Percentiles rank a stretch among this genome's conserved stretches.
Conservation (phyloP, 208 protist genomes). For the Histomonas meleagridis region DNA sequence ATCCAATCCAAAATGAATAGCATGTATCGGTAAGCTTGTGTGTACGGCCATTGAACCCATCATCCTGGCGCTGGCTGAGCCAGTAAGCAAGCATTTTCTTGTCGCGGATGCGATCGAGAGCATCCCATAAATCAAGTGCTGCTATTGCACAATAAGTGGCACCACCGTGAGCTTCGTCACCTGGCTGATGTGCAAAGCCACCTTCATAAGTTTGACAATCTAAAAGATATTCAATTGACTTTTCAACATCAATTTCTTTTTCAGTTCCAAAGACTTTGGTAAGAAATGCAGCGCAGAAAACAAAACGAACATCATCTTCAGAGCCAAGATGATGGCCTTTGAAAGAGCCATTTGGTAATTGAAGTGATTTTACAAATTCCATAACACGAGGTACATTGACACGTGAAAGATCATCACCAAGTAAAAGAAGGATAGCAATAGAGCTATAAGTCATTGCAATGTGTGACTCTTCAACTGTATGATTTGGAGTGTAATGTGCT, state of each 20-base stretch:
- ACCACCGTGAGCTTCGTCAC: constrained; percentile 48
- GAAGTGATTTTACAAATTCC: background rate
- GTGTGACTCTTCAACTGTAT: constrained; percentile 32
- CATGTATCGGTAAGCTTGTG: constrained; percentile 51
- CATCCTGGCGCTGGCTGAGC: constrained; percentile 33
- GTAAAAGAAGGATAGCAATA: constrained; percentile 35
- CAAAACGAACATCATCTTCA: constrained; percentile 44
- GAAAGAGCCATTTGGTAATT: constrained; percentile 35
- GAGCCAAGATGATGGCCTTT: background rate
- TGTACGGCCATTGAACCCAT: constrained; percentile 48
- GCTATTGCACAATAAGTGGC: constrained; percentile 48
- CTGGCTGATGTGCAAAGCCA: constrained; percentile 15
- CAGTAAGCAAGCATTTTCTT: background rate
- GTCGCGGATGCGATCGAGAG: background rate
- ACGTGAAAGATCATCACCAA: constrained; percentile 44
- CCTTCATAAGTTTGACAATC: constrained; percentile 6
- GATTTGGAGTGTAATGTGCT: background rate
- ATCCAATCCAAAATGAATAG: constrained; percentile 51
- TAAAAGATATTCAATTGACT: background rate
- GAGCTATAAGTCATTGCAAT: constrained; percentile 45
- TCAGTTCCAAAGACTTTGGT: background rate
- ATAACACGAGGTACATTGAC: constrained; percentile 20
- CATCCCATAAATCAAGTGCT: background rate
- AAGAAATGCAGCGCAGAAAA: constrained; percentile 43
- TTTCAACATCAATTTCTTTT: background rate